Evolutionary conservation across 1,139 yeast species (phyloP).

Genomic region (Suhomyces kunorum): DNA sequence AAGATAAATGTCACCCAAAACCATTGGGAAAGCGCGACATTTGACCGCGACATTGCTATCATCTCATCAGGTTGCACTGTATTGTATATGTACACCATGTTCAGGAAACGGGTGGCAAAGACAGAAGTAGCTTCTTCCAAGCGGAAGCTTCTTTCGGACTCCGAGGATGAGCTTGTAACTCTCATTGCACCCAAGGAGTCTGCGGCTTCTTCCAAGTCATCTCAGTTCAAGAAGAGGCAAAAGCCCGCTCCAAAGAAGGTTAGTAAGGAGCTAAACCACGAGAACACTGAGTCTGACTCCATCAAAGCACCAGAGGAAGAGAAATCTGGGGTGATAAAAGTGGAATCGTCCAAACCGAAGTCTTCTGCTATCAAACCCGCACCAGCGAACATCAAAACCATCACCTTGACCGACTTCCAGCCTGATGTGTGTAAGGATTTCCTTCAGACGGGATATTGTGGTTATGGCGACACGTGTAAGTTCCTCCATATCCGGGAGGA

Average conservation of each 20-base stretch:
- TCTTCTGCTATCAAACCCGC: slow-evolving; percentile 18
- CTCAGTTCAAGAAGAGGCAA: slow-evolving; percentile 8
- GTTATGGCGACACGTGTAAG: slow-evolving; percentile 98
- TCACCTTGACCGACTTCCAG: slow-evolving; percentile 83
- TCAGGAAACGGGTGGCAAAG: slow-evolving; percentile 33
- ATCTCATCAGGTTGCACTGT: no score
- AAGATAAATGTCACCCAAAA: not conserved
- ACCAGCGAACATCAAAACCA: slow-evolving; percentile 63
- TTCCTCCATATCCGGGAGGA: slow-evolving; percentile 90
- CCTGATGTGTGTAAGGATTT: slow-evolving; percentile 95
- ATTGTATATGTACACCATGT: slow-evolving; percentile 23
- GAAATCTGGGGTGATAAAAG: not conserved
- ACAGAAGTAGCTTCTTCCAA: slow-evolving; percentile 12
- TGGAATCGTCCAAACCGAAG: not conserved
- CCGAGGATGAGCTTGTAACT: slow-evolving; percentile 7
- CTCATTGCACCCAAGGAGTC: slow-evolving; percentile 1
- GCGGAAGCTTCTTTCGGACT: slow-evolving; percentile 17
- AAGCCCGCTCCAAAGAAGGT: slow-evolving; percentile 1
- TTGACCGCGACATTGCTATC: no score
- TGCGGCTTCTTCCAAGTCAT: not conserved
- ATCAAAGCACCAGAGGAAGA: not conserved
- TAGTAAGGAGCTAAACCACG: slow-evolving; percentile 6
- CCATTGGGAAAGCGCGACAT: slow-evolving; percentile 6
- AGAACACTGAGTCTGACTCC: not conserved
- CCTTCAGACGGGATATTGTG: slow-evolving; percentile 91